Evolutionary conservation across 2,329 filamentous ascomycete species (phyloP).

Genomic region (Coniochaeta ligniaria): DNA sequence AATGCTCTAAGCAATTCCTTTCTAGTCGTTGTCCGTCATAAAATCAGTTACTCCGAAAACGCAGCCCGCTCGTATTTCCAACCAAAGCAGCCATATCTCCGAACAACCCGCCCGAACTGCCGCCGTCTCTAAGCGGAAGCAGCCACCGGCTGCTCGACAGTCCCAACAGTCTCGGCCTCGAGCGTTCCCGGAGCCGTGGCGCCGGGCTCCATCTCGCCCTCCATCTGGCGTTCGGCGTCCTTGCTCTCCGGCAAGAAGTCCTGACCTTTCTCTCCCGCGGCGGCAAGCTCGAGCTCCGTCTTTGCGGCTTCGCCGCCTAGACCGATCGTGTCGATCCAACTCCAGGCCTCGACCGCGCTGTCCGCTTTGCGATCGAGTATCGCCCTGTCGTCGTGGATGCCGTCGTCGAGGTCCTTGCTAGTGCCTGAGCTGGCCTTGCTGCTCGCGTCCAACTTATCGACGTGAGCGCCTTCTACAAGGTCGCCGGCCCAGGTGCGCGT

Average conservation of each 20-base stretch:
- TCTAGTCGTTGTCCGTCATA: background rate
- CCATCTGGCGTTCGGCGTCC: constrained; percentile 25
- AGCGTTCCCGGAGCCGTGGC: background rate
- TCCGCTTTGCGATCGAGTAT: constrained; percentile 40
- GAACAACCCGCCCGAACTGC: background rate
- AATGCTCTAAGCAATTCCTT: background rate
- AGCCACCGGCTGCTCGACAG: background rate
- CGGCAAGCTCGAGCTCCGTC: constrained; percentile 8
- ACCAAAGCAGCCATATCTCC: background rate
- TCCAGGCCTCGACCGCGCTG: constrained; percentile 37
- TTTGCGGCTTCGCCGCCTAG: constrained; percentile 27
- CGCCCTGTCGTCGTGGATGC: constrained; percentile 38
- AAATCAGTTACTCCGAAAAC: background rate
- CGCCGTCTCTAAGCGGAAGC: background rate
- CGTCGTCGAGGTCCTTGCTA: constrained; percentile 20
- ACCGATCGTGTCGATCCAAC: constrained; percentile 45
- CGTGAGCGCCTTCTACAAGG: constrained; percentile 37
- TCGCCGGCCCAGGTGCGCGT: constrained; percentile 41
- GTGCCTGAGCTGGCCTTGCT: constrained; percentile 1
- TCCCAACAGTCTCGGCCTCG: background rate
- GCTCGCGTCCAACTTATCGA: constrained; percentile 13
- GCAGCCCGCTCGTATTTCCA: background rate
- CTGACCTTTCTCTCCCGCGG: constrained; percentile 3
- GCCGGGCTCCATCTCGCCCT: constrained; percentile 25
- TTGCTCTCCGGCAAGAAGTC: constrained; percentile 5